A percentile compares a stretch with the other conserved stretches of the same genome.
phyloP scores from a whole-genome alignment of 2,329 filamentous ascomycete species.

The Botrytis porri region DNA sequence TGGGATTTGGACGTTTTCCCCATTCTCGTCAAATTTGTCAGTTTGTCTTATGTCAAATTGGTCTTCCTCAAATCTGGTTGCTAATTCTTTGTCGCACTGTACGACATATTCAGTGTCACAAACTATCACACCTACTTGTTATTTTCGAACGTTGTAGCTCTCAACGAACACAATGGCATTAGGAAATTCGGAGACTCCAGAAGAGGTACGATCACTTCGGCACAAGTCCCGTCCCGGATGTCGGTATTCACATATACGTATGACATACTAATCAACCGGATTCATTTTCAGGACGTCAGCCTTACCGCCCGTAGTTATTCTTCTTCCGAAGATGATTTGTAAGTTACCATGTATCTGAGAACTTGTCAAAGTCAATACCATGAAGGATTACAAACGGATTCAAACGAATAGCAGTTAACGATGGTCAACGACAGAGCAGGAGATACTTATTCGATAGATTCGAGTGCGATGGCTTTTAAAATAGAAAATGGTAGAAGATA shows the following conservation, averaged over 20 bases:
- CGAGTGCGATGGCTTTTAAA: conserved; percentile 33
- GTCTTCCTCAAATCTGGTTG: neutral
- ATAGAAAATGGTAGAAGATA: conserved; percentile 50
- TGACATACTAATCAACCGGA: neutral
- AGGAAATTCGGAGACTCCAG: neutral
- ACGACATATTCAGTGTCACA: neutral
- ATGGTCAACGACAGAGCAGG: conserved; percentile 10
- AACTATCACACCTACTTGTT: too few species aligned
- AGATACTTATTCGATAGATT: conserved; percentile 39
- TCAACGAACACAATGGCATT: neutral
- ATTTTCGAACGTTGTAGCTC: neutral
- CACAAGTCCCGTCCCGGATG: neutral
- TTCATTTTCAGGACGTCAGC: neutral
- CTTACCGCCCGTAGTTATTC: neutral
- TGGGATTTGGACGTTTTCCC: conserved; percentile 17
- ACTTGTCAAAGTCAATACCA: neutral
- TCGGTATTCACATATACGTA: neutral
- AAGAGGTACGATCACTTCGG: conserved; percentile 12
- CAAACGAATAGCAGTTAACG: neutral
- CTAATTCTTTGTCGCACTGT: neutral
- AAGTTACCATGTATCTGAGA: neutral
- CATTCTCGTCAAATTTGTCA: conserved; percentile 5
- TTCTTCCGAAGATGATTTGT: conserved; percentile 14
- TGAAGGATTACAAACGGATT: neutral
- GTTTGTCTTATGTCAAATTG: neutral